Base-by-base conservation (phyloP, 179 eudicot species). In the Silene coronaria region DNA sequence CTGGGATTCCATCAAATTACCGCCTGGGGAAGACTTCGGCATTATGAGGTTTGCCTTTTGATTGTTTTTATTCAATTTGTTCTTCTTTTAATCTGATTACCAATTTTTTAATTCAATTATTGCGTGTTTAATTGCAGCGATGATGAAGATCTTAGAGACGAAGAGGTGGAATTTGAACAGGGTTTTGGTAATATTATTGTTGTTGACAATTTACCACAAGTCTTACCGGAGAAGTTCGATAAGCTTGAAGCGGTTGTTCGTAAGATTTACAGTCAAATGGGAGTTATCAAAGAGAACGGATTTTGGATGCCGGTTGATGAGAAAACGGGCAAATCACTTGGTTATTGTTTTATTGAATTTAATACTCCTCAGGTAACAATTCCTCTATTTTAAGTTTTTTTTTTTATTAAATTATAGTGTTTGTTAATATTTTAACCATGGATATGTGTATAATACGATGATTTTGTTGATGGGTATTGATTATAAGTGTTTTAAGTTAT, bases 151-250 rank as follows among this genome's bases (percentile, higher is more conserved):
- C 87, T 89, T 21, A 74, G 62, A 27, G 83, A 77, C 28, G 92
- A 88, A 69, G 94, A 86, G 9, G 63, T 85, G 53, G 99, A 95
- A 42, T 87, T 86, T 8, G 97, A 94, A 11, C 82, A 67, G 55
- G 98, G 90, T 0, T 82, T 89, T 19, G 84, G 82, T 0, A 95
- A 92, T 32, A 81, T 92, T 1, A 77, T 95, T 0, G 89, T 88
- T 3, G 97, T 92, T 55, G 99, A 92, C 77, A 91, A 91, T 85
- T 80, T 95, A 32, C 99, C 96, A 0, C 87, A 86, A 71, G 94
- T 92, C 7, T 79, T 91, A 0, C 84, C 66, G 4, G 97, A 91
- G 75, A 91, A 91, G 42, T 92, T 82, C 23, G 96, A 91, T 9
- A 92, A 91, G 70, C 84, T 95, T 2, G 96, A 89, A 73, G 87